A percentile compares a stretch with the other conserved stretches of the same genome.
Conservation (phyloP, 1,284 basidiomycete genomes). For the Singerocomus inundabilis region DNA sequence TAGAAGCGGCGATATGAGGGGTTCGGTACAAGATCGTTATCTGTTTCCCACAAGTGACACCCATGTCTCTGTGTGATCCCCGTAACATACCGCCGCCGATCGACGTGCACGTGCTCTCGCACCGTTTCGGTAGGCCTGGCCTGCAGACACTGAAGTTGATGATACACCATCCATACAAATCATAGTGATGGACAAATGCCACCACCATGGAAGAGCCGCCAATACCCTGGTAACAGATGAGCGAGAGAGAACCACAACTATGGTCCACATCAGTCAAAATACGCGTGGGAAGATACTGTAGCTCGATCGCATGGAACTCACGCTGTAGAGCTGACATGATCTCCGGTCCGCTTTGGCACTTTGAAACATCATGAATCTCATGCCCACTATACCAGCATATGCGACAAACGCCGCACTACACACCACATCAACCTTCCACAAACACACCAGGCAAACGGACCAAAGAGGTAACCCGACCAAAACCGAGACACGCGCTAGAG, state of each 20-base stretch:
- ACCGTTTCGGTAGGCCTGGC: conserved; percentile 3
- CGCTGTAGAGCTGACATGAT: conserved; percentile 36
- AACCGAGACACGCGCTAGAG: conserved; percentile 28
- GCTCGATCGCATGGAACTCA: conserved; percentile 18
- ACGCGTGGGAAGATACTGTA: neutral
- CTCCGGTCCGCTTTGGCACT: conserved; percentile 28
- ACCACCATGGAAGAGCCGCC: conserved; percentile 27
- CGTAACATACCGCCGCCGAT: no score
- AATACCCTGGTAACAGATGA: conserved; percentile 33
- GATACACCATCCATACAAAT: conserved; percentile 5
- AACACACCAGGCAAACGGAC: conserved; percentile 29
- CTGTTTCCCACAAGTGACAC: no score
- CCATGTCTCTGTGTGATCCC: no score
- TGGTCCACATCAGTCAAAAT: neutral
- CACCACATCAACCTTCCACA: conserved; percentile 28
- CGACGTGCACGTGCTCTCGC: no score
- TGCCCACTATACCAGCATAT: conserved; percentile 32
- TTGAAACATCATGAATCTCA: conserved; percentile 28
- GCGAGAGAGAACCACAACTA: conserved; percentile 35
- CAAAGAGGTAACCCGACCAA: conserved; percentile 31
- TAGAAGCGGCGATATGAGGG: no score
- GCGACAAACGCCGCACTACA: conserved; percentile 30
- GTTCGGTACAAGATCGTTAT: no score
- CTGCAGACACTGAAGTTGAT: conserved; percentile 9
- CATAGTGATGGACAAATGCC: conserved; percentile 12